Base-by-base conservation (phyloP, 2,329 filamentous ascomycete genomes). In the Ophiostoma populinum region DNA sequence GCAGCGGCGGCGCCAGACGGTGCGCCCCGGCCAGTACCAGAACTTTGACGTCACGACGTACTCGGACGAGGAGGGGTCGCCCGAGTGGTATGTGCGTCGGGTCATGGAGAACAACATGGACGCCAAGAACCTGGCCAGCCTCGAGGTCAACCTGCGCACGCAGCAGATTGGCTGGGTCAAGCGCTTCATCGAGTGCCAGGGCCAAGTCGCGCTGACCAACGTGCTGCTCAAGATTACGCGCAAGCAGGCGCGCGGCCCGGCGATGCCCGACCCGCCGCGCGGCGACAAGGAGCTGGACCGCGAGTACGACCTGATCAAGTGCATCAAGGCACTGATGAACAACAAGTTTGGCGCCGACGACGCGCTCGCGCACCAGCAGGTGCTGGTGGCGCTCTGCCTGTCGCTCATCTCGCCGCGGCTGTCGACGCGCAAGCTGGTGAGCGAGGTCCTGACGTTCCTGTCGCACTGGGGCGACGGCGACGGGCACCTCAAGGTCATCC, bases 281-380 rank as follows among this genome's bases (percentile, higher is more conserved):
- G 61, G 52, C 39, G 83, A 92, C 47, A 83, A 80, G 53, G 81
- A 87, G 50, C 64, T 90, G 33, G 86, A 94, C 50, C 74, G 80
- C 46, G 86, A 93, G 58, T 95, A 95, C 53, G 90, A 95, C 51
- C 93, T 98, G 43, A 74, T 93, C 52, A 98, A 98, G 59, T 95
- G 90, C 59, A 59, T 98, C 39, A 95, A 95, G 62, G 85, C 86
- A 21, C 59, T 95, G 39, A 92, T 95, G 80, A 98, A 98, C 71
- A 98, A 94, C 69, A 94, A 93, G 54, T 95, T 92, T 54, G 90
- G 90, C 42, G 90, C 90, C 42, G 90, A 98, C 52, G 86, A 98
- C 65, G 90, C 90, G 13, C 64, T 98, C 38, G 65, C 73, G 41
- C 86, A 95, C 51, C 80, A 90, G 51, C 82, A 87, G 51, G 81